Conservation (phyloP, 148 eudicot species). For the Agrostemma githago region DNA sequence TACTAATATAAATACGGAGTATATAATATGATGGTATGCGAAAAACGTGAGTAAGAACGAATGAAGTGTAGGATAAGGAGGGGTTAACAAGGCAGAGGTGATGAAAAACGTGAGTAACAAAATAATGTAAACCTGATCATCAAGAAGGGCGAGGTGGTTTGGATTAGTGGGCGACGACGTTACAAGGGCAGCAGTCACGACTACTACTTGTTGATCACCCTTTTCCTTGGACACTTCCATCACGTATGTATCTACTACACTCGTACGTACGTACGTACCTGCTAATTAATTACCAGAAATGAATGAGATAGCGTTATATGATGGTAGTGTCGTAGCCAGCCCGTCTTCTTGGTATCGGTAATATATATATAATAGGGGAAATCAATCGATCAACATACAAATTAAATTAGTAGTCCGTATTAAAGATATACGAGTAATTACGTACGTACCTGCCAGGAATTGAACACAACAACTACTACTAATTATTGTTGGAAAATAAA, state of each 20-base stretch:
- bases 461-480: too few species aligned
- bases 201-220: constrained; percentile 8
- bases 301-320: not conserved
- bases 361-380: too few species aligned
- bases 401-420: too few species aligned
- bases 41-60: not conserved
- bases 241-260: not conserved
- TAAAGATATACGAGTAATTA: too few species aligned
- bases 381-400: too few species aligned
- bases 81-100: not conserved
- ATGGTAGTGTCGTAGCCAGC: not conserved
- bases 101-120: not conserved
- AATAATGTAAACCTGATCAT: constrained; percentile 19
- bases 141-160: constrained; percentile 15
- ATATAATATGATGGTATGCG: too few species aligned
- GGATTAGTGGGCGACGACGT: constrained; percentile 1
- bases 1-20: too few species aligned
- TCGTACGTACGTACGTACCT: not conserved
- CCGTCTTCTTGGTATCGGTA: too few species aligned
- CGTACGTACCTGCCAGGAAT: too few species aligned
- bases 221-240: constrained; percentile 28
- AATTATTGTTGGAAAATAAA: too few species aligned
- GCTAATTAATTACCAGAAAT: not conserved
- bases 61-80: not conserved
- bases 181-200: not conserved